Evolutionary conservation across 2,329 filamentous ascomycete genomes (phyloP), one percentile per base, ranked within the genome.

Genomic region (Talaromyces sp.): DNA sequence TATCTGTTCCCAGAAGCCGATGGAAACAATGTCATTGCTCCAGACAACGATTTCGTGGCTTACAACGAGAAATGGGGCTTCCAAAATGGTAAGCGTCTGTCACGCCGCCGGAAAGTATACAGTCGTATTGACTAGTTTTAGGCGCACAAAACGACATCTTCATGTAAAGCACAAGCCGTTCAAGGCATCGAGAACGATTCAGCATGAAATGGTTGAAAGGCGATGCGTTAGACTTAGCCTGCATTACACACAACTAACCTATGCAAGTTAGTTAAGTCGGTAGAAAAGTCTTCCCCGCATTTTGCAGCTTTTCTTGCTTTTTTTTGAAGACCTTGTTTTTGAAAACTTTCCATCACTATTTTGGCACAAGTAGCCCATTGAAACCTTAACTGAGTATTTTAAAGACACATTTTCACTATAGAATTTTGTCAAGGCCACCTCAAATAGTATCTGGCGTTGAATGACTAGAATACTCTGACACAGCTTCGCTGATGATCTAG

Each of bases 81-180:
- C 36, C 8, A 57, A n/a, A 14, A n/a, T 36, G 55, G 55, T 57
- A 57, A 16, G 55, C 16, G 28, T 42, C 54, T 27, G 14, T n/a
- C 16, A 23, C 14, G 12, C 7, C 2, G n/a, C 27, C 14, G 9
- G 7, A 30, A 30, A 28, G 51, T 7, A 54, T 8, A n/a, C 27
- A 33, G 9, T 12, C 7, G 27, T n/a, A 3, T 28, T 30, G 9
- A 54, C 23, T 5, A 14, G 6, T 54, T 28, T 8, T 54, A 54
- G 51, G 51, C 23, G 51, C 51, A 30, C 51, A 54, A 54, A 54
- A 54, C 51, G 51, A 54, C 27, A 54, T 54, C 27, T 54, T 54
- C 27, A 6, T 10, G 27, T 54, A n/a, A 54, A 8, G 33, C 23
- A 36, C 33, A 36, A 36, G 33, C 33, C 12, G 7, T 23, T 23